A percentile compares a stretch with the other conserved stretches of the same genome.
Conservation (phyloP, 148 eudicot species). For the Mesembryanthemum crystallinum region DNA sequence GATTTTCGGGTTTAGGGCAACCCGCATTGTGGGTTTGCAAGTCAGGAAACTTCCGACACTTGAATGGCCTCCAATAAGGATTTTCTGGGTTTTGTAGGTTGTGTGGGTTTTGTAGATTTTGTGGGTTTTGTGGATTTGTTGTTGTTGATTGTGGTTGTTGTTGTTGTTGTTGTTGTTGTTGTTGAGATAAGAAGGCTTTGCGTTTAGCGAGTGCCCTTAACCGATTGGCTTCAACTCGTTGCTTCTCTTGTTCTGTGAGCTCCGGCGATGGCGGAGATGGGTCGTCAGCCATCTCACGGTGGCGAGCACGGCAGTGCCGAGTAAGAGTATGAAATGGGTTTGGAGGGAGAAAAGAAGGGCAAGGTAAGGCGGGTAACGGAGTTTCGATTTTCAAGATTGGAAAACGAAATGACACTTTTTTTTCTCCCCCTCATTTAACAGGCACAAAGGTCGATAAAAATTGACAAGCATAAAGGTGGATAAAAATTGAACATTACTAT, state of each 20-base stretch:
- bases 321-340: no score
- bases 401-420: no score
- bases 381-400: no score
- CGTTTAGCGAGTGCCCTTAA: slow-evolving; percentile 80
- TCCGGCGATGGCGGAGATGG: slow-evolving; percentile 36
- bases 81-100: slow-evolving; percentile 20
- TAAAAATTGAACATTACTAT: no score
- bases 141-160: neutral
- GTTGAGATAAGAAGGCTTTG: slow-evolving; percentile 40
- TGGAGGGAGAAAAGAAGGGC: no score
- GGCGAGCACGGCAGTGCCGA: no score
- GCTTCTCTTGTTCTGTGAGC: slow-evolving; percentile 68
- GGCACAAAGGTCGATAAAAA: no score
- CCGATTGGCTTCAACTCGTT: slow-evolving; percentile 65
- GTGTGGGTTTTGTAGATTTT: slow-evolving; percentile 1
- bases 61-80: slow-evolving; percentile 47
- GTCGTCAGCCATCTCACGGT: slow-evolving; percentile 14
- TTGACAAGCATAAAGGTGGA: no score
- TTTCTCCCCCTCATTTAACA: no score
- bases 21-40: neutral
- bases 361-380: no score
- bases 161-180: slow-evolving; percentile 23
- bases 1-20: slow-evolving; percentile 24
- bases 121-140: neutral
- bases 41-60: slow-evolving; percentile 53